Evolutionary conservation across 192 early-diverging fungal species (phyloP).

Genomic region (Entomortierella beljakovae): DNA sequence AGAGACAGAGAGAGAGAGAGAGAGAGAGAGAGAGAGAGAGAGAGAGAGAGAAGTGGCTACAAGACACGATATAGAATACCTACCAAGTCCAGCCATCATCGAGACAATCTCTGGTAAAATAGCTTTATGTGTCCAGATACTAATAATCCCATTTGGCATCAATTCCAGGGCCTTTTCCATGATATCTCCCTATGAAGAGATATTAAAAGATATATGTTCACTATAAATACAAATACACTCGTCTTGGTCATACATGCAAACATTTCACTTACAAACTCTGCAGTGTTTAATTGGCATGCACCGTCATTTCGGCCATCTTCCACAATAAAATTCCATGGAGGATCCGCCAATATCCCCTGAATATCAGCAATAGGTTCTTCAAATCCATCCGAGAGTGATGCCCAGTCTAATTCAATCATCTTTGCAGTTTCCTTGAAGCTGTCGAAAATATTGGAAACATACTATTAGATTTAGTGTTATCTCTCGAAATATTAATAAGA

Average conservation of each 20-base stretch:
- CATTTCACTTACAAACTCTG: constrained; percentile 36
- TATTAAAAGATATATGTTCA: not conserved
- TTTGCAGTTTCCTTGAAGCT: constrained; percentile 31
- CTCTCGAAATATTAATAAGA: no score
- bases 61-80: not conserved
- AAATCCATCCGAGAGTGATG: constrained; percentile 36
- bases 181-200: constrained; percentile 31
- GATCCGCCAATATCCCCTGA: constrained; percentile 67
- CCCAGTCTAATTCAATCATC: constrained; percentile 42
- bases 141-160: constrained; percentile 63
- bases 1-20: not conserved
- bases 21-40: no score
- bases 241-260: no score
- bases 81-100: constrained; percentile 65
- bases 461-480: no score
- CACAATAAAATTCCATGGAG: constrained; percentile 68
- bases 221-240: not conserved
- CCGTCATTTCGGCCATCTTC: constrained; percentile 62
- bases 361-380: constrained; percentile 40
- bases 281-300: constrained; percentile 44
- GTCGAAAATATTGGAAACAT: not conserved
- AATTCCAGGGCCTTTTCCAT: constrained; percentile 56
- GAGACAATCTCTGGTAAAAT: constrained; percentile 64
- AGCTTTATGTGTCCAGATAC: constrained; percentile 69
- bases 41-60: no score